Evolutionary conservation across 106 monocot genomes (phyloP), one percentile per base, ranked within the genome.

Genomic region (Dioscorea dumetorum): DNA sequence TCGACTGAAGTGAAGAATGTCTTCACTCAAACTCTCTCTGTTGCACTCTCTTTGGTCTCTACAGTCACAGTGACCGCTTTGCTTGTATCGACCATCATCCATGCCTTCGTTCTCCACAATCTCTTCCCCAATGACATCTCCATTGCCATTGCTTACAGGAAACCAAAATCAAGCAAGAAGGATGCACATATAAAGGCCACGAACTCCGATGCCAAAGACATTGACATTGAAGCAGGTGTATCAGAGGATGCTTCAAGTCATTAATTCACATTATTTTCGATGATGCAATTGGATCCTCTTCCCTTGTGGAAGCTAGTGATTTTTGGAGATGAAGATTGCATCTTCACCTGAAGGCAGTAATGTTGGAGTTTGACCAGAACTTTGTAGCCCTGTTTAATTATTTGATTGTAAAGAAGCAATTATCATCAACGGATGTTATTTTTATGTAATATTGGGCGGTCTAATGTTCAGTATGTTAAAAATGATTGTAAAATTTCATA

Each of bases 111-210:
- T 17, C 74, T 88, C 20, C 75, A 53, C n/a, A 70, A 85, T 60
- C 88, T 88, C 56, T 93, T 93, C 79, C 93, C 88, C 5, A 93
- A 93, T 52, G 86, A 93, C 70, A 72, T 79, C 49, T 81, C 88
- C 69, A 88, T 93, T 31, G 93, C 93, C 34, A 93, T 93, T 33
- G 78, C 81, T 4, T 49, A 70, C 49, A 81, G 68, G 60, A 81
- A 50, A 41, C 67, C 76, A 7, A 85, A 79, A 49, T 74, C 66
- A 49, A 72, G 71, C 17, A 89, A 77, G 82, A 68, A 73, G 61
- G 50, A 68, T n/a, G 66, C 72, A 31, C 61, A 71, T 65, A 51
- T 71, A 57, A 74, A 48, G 32, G 60, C 72, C 33, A 48, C 66
- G 6, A 79, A 58, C 49, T 79, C 82, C 3, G 79, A 74, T 28